Base-by-base conservation (phyloP, 2,329 filamentous ascomycete genomes). In the Chrysosporium queenslandicum region DNA sequence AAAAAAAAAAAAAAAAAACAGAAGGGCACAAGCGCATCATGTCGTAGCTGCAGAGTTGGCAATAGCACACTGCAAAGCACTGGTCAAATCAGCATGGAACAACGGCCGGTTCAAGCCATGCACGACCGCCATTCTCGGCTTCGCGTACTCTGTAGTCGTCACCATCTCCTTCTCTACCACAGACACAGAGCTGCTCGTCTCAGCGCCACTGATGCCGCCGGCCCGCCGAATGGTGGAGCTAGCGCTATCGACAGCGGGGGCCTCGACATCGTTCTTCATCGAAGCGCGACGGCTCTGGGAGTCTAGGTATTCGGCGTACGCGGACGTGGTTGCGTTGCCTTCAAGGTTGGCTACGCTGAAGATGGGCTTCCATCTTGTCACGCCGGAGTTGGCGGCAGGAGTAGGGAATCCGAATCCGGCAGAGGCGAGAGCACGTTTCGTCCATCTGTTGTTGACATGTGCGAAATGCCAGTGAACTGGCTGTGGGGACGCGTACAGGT, bases 381-480 rank as follows among this genome's bases (percentile, higher is more conserved):
- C 25, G 6, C 47, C 25, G n/a, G 37, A 6, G 37, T 41, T 14
- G 60, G 79, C 78, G 5, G 74, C n/a, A 0, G 76, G 71, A 0
- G 81, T 80, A 2, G 88, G 89, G 65, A 85, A 89, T 1, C 91
- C 91, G 63, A 97, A 97, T 11, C 91, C 91, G 21, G 86, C 91
- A 1, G 86, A 81, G 3, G 84, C 85, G 40, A 97, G 81, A 3
- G 87, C 90, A 29, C 89, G 85, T 73, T 95, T 95, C 21, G 89
- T 91, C 91, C 91, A 96, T 53, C 87, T 80, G 74, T 92, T 96
- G 71, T 84, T 89, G 72, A 97, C 86, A 69, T 83, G 85, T n/a
- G 90, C 87, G 58, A 97, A 84, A 69, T 97, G 92, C 90, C 91
- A 97, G 66, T 96, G 88, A 3, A 97, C 90, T 2, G 77, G 75